phyloP scores from a whole-genome alignment of 345 rosid genomes.

The Eucalyptus pumila region DNA sequence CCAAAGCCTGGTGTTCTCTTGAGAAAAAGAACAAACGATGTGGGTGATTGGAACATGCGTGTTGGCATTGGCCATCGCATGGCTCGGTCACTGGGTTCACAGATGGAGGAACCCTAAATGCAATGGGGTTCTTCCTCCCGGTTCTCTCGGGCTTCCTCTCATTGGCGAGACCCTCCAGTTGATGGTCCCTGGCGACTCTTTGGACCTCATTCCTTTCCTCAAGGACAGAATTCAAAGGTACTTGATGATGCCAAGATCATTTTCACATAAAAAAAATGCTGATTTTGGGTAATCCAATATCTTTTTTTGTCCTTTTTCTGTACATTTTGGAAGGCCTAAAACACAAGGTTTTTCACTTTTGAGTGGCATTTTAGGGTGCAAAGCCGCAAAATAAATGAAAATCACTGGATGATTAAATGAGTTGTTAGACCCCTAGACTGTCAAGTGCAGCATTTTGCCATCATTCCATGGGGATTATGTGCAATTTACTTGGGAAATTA shows the following conservation, averaged over 20 bases:
- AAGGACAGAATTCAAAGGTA: slow-evolving; percentile 5
- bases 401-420: background rate
- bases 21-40: background rate
- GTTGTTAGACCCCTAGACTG: background rate
- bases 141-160: slow-evolving; percentile 19
- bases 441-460: background rate
- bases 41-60: background rate
- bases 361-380: background rate
- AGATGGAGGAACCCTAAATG: slow-evolving; percentile 13
- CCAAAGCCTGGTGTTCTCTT: background rate
- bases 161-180: slow-evolving; percentile 20
- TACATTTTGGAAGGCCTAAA: background rate
- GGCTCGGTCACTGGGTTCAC: background rate
- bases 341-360: background rate
- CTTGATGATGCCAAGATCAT: background rate
- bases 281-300: background rate
- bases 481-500: background rate
- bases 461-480: background rate
- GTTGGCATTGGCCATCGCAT: background rate
- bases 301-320: background rate
- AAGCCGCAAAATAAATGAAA: background rate
- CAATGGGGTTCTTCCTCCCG: slow-evolving; percentile 14
- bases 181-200: slow-evolving; percentile 4
- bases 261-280: background rate
- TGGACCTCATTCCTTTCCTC: slow-evolving; percentile 14